A percentile compares a stretch with the other conserved stretches of the same genome.
These are phyloP conservation scores for Gymnopilus dilepis DNA, from an alignment of 768 basidiomycete genomes.

Conservation along the genomic window DNA sequence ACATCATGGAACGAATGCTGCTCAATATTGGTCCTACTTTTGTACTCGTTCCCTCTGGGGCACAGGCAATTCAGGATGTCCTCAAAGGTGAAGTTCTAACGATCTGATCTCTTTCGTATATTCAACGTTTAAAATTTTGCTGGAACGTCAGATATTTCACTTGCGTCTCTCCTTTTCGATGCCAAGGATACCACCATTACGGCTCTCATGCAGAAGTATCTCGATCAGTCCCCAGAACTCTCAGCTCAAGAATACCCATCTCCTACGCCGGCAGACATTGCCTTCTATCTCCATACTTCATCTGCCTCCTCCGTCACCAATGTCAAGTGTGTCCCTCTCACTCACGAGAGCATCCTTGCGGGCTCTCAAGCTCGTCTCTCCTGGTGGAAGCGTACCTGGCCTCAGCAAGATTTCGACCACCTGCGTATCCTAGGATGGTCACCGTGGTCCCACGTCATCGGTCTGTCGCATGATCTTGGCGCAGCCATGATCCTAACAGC, in stretches of 20 bases:
- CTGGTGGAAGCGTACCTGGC: conserved; percentile 36
- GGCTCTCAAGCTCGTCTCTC: conserved; percentile 29
- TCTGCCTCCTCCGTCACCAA: conserved; percentile 39
- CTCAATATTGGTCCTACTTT: conserved; percentile 33
- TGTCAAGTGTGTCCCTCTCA: conserved; percentile 41
- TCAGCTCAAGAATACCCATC: conserved; percentile 23
- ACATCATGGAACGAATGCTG: conserved; percentile 39
- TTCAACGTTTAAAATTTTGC: background rate
- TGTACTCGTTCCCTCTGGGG: conserved; percentile 31
- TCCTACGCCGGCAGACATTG: conserved; percentile 28
- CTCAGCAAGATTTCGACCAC: conserved; percentile 29
- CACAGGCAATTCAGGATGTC: conserved; percentile 27
- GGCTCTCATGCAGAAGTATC: conserved; percentile 31
- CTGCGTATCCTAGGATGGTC: conserved; percentile 39
- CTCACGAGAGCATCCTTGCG: conserved; percentile 33
- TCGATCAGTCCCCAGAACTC: conserved; percentile 30
- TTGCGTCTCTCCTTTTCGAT: conserved; percentile 26
- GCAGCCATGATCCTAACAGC: conserved; percentile 33
- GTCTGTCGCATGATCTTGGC: conserved; percentile 32
- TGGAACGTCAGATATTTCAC: conserved; percentile 20
- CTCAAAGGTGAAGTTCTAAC: conserved; percentile 25
- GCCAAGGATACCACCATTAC: conserved; percentile 34
- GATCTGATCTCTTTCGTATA: background rate
- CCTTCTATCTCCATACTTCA: conserved; percentile 39
- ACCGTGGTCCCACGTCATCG: conserved; percentile 39